These are phyloP conservation scores for Acrocalymma vagum DNA, from an alignment of 2,329 filamentous ascomycete genomes.

Conservation along the genomic window DNA sequence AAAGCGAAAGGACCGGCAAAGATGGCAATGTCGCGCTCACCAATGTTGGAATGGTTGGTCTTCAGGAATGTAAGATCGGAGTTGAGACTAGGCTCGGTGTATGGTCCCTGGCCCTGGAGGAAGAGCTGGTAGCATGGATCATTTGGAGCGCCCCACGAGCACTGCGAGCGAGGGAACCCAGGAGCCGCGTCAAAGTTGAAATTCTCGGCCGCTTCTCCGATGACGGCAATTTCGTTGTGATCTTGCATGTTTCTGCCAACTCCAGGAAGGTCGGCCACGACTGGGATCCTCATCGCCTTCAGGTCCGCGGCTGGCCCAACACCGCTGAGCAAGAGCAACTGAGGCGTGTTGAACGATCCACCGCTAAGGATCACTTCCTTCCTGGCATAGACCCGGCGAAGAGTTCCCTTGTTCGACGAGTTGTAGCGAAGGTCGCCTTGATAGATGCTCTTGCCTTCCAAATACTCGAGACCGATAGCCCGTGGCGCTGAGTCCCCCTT, in stretches of 20 bases:
- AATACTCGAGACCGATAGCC: too few species aligned
- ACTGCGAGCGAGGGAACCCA: too few species aligned
- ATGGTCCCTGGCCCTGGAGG: too few species aligned
- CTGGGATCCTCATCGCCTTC: slow-evolving; percentile 58
- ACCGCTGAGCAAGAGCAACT: slow-evolving; percentile 68
- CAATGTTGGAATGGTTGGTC: slow-evolving; percentile 22
- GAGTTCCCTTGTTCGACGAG: too few species aligned
- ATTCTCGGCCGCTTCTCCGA: slow-evolving; percentile 22
- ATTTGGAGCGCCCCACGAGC: too few species aligned
- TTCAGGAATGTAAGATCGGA: slow-evolving; percentile 41
- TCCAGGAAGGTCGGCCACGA: slow-evolving; percentile 64
- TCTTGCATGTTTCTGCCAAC: slow-evolving; percentile 28
- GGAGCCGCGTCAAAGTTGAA: slow-evolving; percentile 20
- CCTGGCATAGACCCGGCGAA: too few species aligned
- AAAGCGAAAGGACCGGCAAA: slow-evolving; percentile 37
- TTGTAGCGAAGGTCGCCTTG: too few species aligned
- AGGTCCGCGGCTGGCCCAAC: slow-evolving; percentile 64
- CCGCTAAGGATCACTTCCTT: slow-evolving; percentile 13
- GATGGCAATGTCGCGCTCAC: slow-evolving; percentile 37
- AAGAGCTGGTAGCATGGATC: too few species aligned
- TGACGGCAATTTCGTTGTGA: slow-evolving; percentile 3
- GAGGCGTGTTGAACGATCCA: slow-evolving; percentile 67
- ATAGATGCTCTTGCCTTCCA: too few species aligned
- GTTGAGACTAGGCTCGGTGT: too few species aligned
- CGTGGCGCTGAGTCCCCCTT: slow-evolving; percentile 56